These are phyloP conservation scores for Choiromyces venosus DNA, from an alignment of 495 filamentous ascomycete species.

Conservation along the genomic window DNA sequence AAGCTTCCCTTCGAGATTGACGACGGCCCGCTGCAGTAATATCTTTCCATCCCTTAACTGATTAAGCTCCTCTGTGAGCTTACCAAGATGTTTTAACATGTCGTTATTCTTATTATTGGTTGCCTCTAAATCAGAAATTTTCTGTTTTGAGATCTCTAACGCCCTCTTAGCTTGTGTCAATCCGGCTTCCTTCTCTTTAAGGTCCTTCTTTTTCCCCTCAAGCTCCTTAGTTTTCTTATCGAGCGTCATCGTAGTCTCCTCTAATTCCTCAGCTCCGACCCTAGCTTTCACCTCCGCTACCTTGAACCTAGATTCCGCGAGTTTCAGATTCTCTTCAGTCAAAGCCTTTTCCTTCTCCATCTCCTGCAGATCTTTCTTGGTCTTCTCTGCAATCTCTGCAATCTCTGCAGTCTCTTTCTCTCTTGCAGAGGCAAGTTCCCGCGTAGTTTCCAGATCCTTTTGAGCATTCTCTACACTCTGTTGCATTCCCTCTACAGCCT, in stretches of 20 bases:
- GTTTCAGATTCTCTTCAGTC: conserved; percentile 21
- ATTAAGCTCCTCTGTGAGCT: conserved; percentile 27
- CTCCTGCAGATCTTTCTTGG: conserved; percentile 20
- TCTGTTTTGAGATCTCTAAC: background rate
- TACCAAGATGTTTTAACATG: background rate
- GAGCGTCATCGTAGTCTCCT: conserved; percentile 10
- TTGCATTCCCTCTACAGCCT: conserved; percentile 51
- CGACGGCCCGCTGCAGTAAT: conserved; percentile 27
- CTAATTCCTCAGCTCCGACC: conserved; percentile 34
- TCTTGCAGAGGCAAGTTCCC: conserved; percentile 35
- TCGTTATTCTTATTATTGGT: background rate
- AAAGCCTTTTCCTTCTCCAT: conserved; percentile 13
- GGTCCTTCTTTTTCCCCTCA: conserved; percentile 14
- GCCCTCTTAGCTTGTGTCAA: conserved; percentile 3
- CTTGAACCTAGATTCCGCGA: conserved; percentile 24
- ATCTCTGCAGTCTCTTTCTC: conserved; percentile 45
- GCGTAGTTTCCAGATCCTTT: conserved; percentile 43
- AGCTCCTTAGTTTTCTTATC: conserved; percentile 13
- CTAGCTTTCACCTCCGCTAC: conserved; percentile 43
- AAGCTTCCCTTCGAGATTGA: conserved; percentile 34
- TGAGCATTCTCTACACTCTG: conserved; percentile 44
- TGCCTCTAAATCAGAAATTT: background rate
- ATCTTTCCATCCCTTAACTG: conserved; percentile 32
- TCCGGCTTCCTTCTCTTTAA: conserved; percentile 21
- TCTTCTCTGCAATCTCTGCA: conserved; percentile 14